Conservation (phyloP, 2,329 filamentous ascomycete species). For the Botrytis byssoidea region DNA sequence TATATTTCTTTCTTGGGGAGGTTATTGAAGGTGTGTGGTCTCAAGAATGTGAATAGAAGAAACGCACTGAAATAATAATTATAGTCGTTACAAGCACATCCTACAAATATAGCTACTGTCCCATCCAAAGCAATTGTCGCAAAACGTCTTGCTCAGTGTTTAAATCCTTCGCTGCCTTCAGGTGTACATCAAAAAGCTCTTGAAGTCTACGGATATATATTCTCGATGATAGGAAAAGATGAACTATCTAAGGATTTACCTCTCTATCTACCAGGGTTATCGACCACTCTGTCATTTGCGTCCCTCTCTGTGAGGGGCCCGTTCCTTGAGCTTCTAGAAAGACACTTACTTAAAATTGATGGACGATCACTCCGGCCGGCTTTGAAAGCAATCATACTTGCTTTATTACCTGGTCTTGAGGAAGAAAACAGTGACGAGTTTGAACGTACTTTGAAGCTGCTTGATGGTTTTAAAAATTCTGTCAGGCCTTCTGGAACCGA, state of each 20-base stretch:
- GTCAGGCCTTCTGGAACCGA: constrained; percentile 56
- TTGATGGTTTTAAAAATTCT: constrained; percentile 73
- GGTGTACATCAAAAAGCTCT: constrained; percentile 97
- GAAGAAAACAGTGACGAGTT: constrained; percentile 98
- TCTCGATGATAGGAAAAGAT: constrained; percentile 78
- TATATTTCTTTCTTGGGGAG: constrained; percentile 96
- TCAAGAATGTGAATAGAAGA: constrained; percentile 20
- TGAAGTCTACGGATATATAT: constrained; percentile 89
- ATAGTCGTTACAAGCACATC: constrained; percentile 85
- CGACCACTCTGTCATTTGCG: constrained; percentile 88
- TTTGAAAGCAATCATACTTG: constrained; percentile 84
- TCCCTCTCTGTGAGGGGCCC: constrained; percentile 85
- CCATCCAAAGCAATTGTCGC: constrained; percentile 82
- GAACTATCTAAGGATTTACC: constrained; percentile 78
- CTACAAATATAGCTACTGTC: constrained; percentile 66
- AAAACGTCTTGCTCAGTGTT: constrained; percentile 89
- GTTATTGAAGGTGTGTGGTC: constrained; percentile 70
- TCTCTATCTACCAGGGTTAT: constrained; percentile 85
- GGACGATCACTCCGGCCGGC: constrained; percentile 74
- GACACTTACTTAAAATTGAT: constrained; percentile 71
- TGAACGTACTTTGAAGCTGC: constrained; percentile 74
- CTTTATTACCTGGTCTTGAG: constrained; percentile 87
- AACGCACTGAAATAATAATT: constrained; percentile 33
- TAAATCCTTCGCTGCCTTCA: constrained; percentile 89
- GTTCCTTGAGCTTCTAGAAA: constrained; percentile 81